Evolutionary conservation across 2,329 filamentous ascomycete species (phyloP), one percentile per base, ranked within the genome.

Genomic region (Achaetomium macrosporum): DNA sequence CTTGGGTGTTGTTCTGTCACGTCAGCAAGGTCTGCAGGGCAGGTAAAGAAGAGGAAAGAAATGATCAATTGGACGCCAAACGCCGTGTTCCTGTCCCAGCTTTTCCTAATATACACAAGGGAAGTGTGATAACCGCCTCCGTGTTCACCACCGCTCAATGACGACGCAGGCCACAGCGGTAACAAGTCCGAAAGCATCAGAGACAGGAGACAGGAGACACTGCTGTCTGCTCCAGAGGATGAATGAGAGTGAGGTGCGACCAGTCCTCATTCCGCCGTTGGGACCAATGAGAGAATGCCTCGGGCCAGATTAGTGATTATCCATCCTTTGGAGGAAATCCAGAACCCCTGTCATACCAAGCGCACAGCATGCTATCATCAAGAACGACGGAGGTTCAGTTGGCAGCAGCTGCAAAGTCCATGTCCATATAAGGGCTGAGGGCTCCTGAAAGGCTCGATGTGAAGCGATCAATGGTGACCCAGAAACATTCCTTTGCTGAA

Each of bases 51-150:
- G 4, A 25, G 25, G 7, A 25, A 25, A 25, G 25, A 7, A 25
- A 25, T 4, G 25, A 25, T 25, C 25, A 25, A 25, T 25, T 25
- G 25, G 4, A 25, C 25, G 25, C 25, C 25, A 25, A 25, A 25
- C 25, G 25, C 25, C 25, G 25, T 25, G 25, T 25, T 25, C 25
- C 25, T 4, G 7, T 25, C 25, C 37, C 30, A 17, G 25, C 13
- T 47, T 46, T 36, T 30, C 30, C 37, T 42, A 51, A 13, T 36
- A 29, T 46, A 51, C 50, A 51, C 36, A 47, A n/a, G 25, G 25
- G 25, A 25, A 25, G 25, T 25, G 25, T 25, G 25, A 25, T 40
- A 19, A 16, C 49, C 29, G 42, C 11, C 29, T 19, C 42, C 49
- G 36, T n/a, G 8, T 35, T 37, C 25, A 25, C 15, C 37, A 20